Base-by-base conservation (phyloP, 2,329 filamentous ascomycete genomes). In the Claviceps pazoutovae region DNA sequence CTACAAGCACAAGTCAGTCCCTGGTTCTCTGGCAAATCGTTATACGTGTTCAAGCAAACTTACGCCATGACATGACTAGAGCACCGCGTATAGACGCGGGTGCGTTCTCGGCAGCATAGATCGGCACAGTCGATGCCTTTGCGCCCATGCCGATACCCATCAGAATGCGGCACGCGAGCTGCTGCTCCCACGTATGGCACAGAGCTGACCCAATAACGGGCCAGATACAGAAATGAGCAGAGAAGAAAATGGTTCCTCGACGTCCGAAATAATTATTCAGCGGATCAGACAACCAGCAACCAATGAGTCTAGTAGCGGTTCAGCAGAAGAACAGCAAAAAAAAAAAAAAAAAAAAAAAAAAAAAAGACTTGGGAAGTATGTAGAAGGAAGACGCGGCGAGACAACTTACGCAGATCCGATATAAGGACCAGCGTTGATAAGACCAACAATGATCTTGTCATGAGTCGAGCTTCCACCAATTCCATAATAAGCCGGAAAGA, bases 31-130 rank as follows among this genome's bases (percentile, higher is more conserved):
- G 4, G n/a, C 7, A 11, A 5, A 19, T 72, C 73, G 26, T 70
- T 58, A 46, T 58, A 62, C 51, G 68, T 59, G 56, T 71, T 76
- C 51, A 84, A 74, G 11, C 54, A 86, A 5, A 44, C 42, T 13
- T 16, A 44, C 83, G 69, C 86, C 86, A 91, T 56, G 81, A 82
- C 86, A 91, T 91, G 56, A 90, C 85, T 17, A 93, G 72, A 7
- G 83, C 85, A 56, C 85, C 84, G 62, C 84, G 79, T 51, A 88
- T 83, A 1, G 73, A 64, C 1, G 84, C 80, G 0, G 85, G 85
- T 0, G 82, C 78, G 52, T 80, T 86, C 64, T 90, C 86, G 2
- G 86, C 85, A 0, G 84, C 82, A 59, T 86, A 90, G 26, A 90
- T 82, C 0, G 86, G 86, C 1, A 88, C 83, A 46, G 38, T 26